Conservation (phyloP, 257 asterid species). For the Rhazya stricta region DNA sequence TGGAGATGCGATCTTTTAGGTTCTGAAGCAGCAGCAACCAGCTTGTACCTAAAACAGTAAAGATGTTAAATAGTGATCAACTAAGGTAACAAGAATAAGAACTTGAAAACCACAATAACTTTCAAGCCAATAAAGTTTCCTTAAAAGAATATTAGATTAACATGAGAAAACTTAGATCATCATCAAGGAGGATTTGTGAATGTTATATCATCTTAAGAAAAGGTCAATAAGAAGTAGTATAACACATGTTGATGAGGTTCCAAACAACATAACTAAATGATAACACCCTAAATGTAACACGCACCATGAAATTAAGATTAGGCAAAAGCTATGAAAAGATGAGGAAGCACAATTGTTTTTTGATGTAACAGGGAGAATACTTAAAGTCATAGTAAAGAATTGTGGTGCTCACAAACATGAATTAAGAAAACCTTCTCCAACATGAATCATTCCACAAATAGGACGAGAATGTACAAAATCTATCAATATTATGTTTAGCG, state of each 20-base stretch:
- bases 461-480: neutral
- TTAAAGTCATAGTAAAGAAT: neutral
- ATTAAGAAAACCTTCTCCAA: neutral
- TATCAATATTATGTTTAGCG: neutral
- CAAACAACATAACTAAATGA: neutral
- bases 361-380: neutral
- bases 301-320: neutral
- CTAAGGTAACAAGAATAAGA: no score
- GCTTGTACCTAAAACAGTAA: conserved; percentile 66
- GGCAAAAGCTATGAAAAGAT: neutral
- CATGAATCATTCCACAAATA: neutral
- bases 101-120: no score
- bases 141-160: neutral
- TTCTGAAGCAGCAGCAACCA: conserved; percentile 75
- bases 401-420: neutral
- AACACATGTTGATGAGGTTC: neutral
- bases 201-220: neutral
- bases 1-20: conserved; percentile 88
- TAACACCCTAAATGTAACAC: neutral
- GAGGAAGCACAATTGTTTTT: neutral
- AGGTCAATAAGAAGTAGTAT: neutral
- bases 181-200: neutral
- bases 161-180: neutral
- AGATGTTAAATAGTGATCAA: conserved; percentile 16
- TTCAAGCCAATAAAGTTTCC: no score